phyloP scores from a whole-genome alignment of 345 rosid genomes.

The Clarkia xantiana region DNA sequence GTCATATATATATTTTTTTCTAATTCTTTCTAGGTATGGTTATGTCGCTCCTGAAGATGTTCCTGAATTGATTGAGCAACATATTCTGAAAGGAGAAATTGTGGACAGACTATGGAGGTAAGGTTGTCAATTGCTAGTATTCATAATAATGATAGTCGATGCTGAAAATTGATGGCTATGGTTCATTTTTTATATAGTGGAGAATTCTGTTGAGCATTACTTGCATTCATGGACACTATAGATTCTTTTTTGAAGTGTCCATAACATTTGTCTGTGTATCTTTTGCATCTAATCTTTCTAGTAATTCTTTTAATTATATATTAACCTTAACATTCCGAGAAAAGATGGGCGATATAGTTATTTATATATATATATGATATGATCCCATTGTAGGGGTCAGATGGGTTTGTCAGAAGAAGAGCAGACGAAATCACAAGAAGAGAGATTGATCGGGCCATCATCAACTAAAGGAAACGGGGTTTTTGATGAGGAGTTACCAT shows the following conservation, averaged over 20 bases:
- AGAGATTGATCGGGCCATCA: conserved; percentile 14
- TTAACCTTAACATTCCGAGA: too few species aligned
- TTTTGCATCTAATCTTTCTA: too few species aligned
- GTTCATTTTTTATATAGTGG: too few species aligned
- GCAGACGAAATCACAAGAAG: conserved; percentile 45
- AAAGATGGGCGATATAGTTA: neutral
- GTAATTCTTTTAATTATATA: too few species aligned
- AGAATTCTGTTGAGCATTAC: too few species aligned
- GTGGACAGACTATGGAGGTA: conserved; percentile 82
- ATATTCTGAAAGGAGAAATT: conserved; percentile 63
- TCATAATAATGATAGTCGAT: neutral
- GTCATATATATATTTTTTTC: neutral
- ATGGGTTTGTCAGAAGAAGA: conserved; percentile 75
- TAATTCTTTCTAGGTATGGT: conserved; percentile 52
- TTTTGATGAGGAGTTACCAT: too few species aligned
- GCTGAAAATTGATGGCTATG: too few species aligned
- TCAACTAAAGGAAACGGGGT: too few species aligned
- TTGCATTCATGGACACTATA: too few species aligned
- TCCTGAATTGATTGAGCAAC: conserved; percentile 49
- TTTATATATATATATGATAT: neutral
- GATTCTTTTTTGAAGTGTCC: too few species aligned
- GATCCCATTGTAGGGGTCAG: conserved; percentile 49
- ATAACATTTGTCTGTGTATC: too few species aligned
- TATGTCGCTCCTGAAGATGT: conserved; percentile 78
- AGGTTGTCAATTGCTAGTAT: neutral